These are phyloP conservation scores for Aspergillus affinis DNA, from an alignment of 495 filamentous ascomycete genomes.

Conservation along the genomic window DNA sequence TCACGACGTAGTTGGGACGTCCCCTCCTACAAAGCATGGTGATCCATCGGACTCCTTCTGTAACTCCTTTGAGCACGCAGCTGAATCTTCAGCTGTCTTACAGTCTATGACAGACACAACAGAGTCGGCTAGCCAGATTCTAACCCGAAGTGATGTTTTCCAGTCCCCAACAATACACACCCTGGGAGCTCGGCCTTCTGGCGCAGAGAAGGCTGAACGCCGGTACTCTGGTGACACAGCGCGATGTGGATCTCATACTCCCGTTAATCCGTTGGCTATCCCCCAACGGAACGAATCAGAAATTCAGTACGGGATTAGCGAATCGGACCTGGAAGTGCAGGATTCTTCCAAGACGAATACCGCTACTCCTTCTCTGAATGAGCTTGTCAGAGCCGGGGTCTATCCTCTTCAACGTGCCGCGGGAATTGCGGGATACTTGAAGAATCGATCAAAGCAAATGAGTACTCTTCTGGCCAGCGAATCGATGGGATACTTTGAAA, in stretches of 20 bases:
- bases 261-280: conserved; percentile 9
- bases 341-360: conserved; percentile 27
- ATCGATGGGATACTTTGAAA: conserved; percentile 96
- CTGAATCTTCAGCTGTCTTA: conserved; percentile 64
- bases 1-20: conserved; percentile 31
- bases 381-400: conserved; percentile 68
- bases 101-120: conserved; percentile 74
- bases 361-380: conserved; percentile 63
- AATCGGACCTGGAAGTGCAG: conserved; percentile 25
- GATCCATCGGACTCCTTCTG: conserved; percentile 77
- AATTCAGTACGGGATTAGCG: conserved; percentile 14
- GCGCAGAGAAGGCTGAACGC: conserved; percentile 24
- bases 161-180: conserved; percentile 72
- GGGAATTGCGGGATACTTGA: conserved; percentile 80
- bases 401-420: conserved; percentile 87
- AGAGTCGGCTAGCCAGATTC: conserved; percentile 85
- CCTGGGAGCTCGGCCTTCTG: conserved; percentile 33
- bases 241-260: conserved; percentile 28
- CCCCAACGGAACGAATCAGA: conserved; percentile 17
- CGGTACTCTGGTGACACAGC: conserved; percentile 46
- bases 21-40: conserved; percentile 51
- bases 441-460: conserved; percentile 73
- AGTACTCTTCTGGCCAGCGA: conserved; percentile 84
- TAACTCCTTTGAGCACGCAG: conserved; percentile 68
- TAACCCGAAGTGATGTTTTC: conserved; percentile 85